These are phyloP conservation scores for Psilocybe sp. DNA, from an alignment of 768 basidiomycete genomes.

Conservation along the genomic window DNA sequence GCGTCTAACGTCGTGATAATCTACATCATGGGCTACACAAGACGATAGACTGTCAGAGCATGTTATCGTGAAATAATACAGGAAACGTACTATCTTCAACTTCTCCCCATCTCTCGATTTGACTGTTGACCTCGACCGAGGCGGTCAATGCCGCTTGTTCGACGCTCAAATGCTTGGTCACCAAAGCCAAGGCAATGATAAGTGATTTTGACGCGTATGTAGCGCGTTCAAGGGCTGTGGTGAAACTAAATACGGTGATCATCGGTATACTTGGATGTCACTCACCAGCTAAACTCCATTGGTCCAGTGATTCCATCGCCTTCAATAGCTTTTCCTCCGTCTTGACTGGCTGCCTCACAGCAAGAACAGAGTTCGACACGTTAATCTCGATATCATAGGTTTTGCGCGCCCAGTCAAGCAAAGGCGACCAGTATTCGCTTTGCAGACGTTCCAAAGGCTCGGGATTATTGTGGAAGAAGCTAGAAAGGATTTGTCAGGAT, in stretches of 20 bases:
- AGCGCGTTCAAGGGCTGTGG: conserved; percentile 83
- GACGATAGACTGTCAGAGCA: conserved; percentile 1
- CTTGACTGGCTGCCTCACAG: conserved; percentile 64
- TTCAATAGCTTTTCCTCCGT: conserved; percentile 59
- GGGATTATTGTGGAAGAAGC: conserved; percentile 83
- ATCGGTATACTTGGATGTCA: conserved; percentile 6
- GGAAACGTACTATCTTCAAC: conserved; percentile 91
- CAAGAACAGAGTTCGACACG: conserved; percentile 70
- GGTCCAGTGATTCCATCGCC: conserved; percentile 62
- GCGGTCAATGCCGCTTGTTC: conserved; percentile 85
- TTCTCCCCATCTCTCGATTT: conserved; percentile 98
- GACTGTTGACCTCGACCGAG: conserved; percentile 91
- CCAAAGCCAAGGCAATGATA: conserved; percentile 81
- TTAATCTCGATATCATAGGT: conserved; percentile 67
- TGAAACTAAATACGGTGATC: neutral
- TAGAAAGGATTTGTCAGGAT: conserved; percentile 26
- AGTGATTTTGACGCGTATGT: conserved; percentile 90
- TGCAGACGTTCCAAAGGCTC: conserved; percentile 76
- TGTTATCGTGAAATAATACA: conserved; percentile 5
- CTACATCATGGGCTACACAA: conserved; percentile 89
- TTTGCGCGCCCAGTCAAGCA: conserved; percentile 74
- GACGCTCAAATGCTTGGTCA: conserved; percentile 69
- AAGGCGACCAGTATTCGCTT: conserved; percentile 81
- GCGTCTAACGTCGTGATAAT: conserved; percentile 89
- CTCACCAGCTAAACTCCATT: conserved; percentile 89